These are phyloP conservation scores for Petunia hybrid DNA, from an alignment of 305 asterid species.

Conservation along the genomic window DNA sequence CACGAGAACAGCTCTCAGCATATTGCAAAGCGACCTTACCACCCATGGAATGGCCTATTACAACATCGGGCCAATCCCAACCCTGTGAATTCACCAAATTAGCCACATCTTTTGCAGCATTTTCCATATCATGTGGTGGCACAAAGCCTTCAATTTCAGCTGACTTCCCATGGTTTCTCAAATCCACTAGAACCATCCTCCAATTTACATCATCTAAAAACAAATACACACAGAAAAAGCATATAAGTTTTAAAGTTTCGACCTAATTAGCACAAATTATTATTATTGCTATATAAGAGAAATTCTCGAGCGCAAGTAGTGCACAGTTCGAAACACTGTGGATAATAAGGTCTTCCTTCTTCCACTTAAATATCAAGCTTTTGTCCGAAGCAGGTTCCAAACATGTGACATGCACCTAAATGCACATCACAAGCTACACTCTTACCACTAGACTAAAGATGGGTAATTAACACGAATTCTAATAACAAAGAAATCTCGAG, in stretches of 20 bases:
- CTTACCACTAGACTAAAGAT: too few relatives aligned
- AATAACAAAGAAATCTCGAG: too few relatives aligned
- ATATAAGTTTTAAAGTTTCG: not conserved
- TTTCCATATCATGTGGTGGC: slow-evolving; percentile 81
- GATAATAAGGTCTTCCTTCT: too few relatives aligned
- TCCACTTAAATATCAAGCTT: too few relatives aligned
- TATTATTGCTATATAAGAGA: too few relatives aligned
- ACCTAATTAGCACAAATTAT: too few relatives aligned
- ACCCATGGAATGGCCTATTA: slow-evolving; percentile 95
- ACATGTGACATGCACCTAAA: too few relatives aligned
- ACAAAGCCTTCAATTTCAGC: slow-evolving; percentile 57
- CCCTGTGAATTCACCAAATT: slow-evolving; percentile 68
- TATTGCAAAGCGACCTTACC: slow-evolving; percentile 94
- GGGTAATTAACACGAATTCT: too few relatives aligned
- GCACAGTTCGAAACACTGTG: too few relatives aligned
- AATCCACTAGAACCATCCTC: slow-evolving; percentile 83
- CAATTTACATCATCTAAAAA: slow-evolving; percentile 53
- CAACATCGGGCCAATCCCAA: slow-evolving; percentile 96
- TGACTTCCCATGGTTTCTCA: slow-evolving; percentile 92
- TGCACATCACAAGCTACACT: too few relatives aligned
- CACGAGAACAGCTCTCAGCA: slow-evolving; percentile 73
- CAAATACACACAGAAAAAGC: not conserved
- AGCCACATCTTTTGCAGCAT: slow-evolving; percentile 86
- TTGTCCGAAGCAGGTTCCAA: too few relatives aligned
- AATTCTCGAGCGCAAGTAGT: too few relatives aligned